Evolutionary conservation across 2,329 filamentous ascomycete genomes (phyloP), one percentile per base, ranked within the genome.

Genomic region (Aspergillus sp.): DNA sequence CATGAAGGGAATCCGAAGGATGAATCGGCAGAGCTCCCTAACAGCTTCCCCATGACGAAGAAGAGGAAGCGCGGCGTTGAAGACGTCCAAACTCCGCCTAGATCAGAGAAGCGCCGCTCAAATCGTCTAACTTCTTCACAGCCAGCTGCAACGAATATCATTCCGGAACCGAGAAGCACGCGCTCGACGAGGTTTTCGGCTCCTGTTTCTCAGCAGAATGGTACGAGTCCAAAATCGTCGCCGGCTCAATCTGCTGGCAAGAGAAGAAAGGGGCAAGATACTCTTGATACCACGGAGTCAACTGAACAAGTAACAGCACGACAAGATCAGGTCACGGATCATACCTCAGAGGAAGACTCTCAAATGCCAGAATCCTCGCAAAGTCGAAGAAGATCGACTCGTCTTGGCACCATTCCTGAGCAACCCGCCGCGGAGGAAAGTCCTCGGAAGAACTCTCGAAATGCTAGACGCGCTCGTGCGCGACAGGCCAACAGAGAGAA

Each of bases 21-120:
- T 2, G 48, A 52, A 17, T 19, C 17, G 9, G 20, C 23, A 35
- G 45, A 52, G 6, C 41, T 41, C 41, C 32, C 45, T 9, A 38
- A 48, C 3, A 53, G 50, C 17, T 47, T 47, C 5, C 57, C 55
- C 10, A 20, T 54, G 3, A 60, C 54, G 4, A 64, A 58, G 51
- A 72, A 70, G 53, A 62, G 68, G 32, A 67, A 68, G 48, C 58
- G 66, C 2, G 60, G 60, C 32, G 54, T 53, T 9, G 57, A 60
- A 13, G 49, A 55, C 15, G 25, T 45, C 27, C 46, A 46, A 1
- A 48, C 53, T 19, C 44, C 51, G 5, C 49, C 52, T 7, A 51
- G 49, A 5, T 54, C 54, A 20, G 58, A 62, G 35, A 61, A 58
- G 46, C 64, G 66, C 30, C 61, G 64, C 13, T 67, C 65, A 3